These are phyloP conservation scores for Termitomyces sp. DNA, from an alignment of 768 basidiomycete species.

Conservation along the genomic window DNA sequence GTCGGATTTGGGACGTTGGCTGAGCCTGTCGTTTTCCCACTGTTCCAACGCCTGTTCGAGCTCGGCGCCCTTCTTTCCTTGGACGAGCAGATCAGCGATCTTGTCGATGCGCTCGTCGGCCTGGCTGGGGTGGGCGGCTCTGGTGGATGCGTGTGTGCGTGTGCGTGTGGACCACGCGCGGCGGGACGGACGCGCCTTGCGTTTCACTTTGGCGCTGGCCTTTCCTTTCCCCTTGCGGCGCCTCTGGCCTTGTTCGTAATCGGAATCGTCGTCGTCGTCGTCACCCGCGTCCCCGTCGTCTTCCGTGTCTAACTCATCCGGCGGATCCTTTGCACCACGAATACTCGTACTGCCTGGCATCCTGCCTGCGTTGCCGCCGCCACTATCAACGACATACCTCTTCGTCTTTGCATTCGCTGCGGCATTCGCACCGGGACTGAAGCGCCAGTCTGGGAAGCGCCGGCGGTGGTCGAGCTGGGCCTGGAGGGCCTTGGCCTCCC, in stretches of 20 bases:
- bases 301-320: background rate
- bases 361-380: background rate
- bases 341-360: background rate
- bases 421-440: slow-evolving; percentile 54
- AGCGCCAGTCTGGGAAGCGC: slow-evolving; percentile 79
- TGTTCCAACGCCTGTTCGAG: slow-evolving; percentile 58
- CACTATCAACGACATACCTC: slow-evolving; percentile 11
- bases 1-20: too few relatives aligned
- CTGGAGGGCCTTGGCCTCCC: slow-evolving; percentile 66
- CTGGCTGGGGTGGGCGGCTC: too few relatives aligned
- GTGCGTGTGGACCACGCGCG: background rate
- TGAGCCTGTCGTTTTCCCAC: slow-evolving; percentile 33
- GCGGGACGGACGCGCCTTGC: background rate
- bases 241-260: background rate
- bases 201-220: background rate
- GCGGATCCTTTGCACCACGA: background rate
- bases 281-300: background rate
- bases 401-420: slow-evolving; percentile 20
- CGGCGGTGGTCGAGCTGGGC: slow-evolving; percentile 71
- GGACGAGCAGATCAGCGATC: slow-evolving; percentile 62
- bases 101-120: slow-evolving; percentile 45
- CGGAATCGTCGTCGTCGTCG: background rate
- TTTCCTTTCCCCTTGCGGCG: background rate
- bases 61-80: slow-evolving; percentile 59
- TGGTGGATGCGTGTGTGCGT: slow-evolving; percentile 8